Evolutionary conservation across 2,329 filamentous ascomycete species (phyloP), one percentile per base, ranked within the genome.

Genomic region (Venturia carpophila): DNA sequence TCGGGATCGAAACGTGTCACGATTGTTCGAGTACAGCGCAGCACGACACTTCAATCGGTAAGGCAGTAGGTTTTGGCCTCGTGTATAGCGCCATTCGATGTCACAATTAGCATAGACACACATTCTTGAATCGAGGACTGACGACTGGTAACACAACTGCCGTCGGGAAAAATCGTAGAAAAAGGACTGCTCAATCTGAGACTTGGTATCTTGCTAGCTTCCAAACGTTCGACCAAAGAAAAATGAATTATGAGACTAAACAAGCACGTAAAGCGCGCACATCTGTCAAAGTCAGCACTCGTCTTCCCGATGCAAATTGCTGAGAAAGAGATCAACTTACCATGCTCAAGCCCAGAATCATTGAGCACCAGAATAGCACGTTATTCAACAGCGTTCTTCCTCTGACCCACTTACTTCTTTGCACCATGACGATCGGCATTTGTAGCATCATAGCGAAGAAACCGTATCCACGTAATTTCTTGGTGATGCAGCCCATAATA

Each of bases 401-500:
- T 64, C 87, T 84, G 45, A 97, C 85, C 79, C 86, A 91, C 67
- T 81, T 84, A 5, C 89, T 92, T 68, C 90, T 84, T 79, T 97
- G 94, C 39, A 97, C 79, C 75, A 92, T 85, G n/a, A 97, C 90
- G 69, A 97, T 94, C 0, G 94, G 94, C 70, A 97, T 83, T 80
- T 99, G 94, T 68, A 95, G 79, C 94, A 99, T 97, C 86, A 97
- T 94, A 68, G 91, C 89, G 24, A 95, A 73, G 73, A 97, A 96
- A 11, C 93, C 94, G 73, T 97, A 99, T 15, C 94, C 94, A 45
- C 94, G 82, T 58, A 97, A 81, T 79, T 99, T 97, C 81, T 97
- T 93, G 34, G 92, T 97, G 74, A 99, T 97, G 75, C 93, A 97
- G 9, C 90, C 92, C 90, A 99, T 96, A 71, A 99, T 90, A 66